Conservation (phyloP, 164 flowering plant genomes). For the Macadamia tetraphylla region DNA sequence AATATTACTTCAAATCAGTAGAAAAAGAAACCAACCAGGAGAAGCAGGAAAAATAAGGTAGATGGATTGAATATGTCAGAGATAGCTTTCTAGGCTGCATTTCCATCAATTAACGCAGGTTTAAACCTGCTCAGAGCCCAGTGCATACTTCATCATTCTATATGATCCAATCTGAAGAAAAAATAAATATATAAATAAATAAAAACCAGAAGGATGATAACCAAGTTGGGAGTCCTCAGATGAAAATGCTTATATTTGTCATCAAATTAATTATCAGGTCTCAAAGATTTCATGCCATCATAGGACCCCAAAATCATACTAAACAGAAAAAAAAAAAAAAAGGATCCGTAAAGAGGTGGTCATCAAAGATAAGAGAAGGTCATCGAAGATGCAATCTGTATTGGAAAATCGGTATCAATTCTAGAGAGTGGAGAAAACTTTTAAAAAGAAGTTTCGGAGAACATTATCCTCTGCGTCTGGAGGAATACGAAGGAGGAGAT, state of each 20-base stretch:
- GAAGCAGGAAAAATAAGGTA: no score
- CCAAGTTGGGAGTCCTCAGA: constrained; percentile 33
- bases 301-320: constrained; percentile 22
- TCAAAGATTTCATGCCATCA: constrained; percentile 75
- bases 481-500: no score
- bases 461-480: no score
- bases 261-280: constrained; percentile 53
- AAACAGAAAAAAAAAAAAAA: no score
- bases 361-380: no score
- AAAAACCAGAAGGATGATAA: not conserved
- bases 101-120: not conserved
- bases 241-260: constrained; percentile 39
- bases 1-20: no score
- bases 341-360: no score
- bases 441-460: no score
- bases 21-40: no score
- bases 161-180: not conserved
- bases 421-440: no score
- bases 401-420: no score
- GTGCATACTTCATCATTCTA: constrained; percentile 10
- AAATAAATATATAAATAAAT: not conserved
- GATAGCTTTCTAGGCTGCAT: constrained; percentile 14
- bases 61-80: not conserved
- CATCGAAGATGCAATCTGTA: no score
- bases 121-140: constrained; percentile 6